These are phyloP conservation scores for Crithidia mellificae DNA, from an alignment of 208 protist genomes.

Conservation along the genomic window DNA sequence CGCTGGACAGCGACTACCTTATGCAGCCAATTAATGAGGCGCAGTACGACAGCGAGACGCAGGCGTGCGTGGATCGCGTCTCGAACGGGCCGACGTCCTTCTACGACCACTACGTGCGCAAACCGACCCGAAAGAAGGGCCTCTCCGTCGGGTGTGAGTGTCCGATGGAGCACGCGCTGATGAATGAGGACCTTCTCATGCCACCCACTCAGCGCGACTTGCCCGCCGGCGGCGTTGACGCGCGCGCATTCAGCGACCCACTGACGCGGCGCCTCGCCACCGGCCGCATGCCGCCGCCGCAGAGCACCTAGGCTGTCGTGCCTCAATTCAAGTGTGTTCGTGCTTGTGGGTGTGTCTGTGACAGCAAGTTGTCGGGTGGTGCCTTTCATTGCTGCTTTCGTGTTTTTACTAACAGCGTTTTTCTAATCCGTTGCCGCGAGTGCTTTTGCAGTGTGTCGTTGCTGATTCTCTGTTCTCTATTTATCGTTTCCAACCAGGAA, in stretches of 20 bases:
- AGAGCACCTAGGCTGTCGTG: constrained; percentile 1
- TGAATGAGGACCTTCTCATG: constrained; percentile 40
- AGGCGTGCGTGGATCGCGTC: constrained; percentile 59
- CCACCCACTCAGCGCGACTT: constrained; percentile 36
- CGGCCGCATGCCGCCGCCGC: constrained; percentile 33
- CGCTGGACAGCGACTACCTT: constrained; percentile 55
- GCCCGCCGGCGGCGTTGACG: constrained; percentile 26
- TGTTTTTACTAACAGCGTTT: too few relatives aligned
- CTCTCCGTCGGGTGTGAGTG: constrained; percentile 42
- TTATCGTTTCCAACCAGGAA: neutral
- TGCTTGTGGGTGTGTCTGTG: neutral
- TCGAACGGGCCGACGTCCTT: constrained; percentile 47
- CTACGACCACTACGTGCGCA: constrained; percentile 60
- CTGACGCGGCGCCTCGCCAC: constrained; percentile 46
- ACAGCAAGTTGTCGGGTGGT: neutral
- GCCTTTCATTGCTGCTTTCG: neutral
- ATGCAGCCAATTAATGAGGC: constrained; percentile 79
- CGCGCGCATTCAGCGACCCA: constrained; percentile 37
- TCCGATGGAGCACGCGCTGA: constrained; percentile 30
- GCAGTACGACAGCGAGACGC: constrained; percentile 75
- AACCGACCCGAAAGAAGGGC: constrained; percentile 52
- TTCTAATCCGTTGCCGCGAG: neutral
- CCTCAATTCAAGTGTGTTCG: too few relatives aligned
- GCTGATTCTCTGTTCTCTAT: constrained; percentile 5
- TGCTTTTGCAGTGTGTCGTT: too few relatives aligned